Evolutionary conservation across 441 rosid species (phyloP).

Genomic region (Biscutella laevigata): DNA sequence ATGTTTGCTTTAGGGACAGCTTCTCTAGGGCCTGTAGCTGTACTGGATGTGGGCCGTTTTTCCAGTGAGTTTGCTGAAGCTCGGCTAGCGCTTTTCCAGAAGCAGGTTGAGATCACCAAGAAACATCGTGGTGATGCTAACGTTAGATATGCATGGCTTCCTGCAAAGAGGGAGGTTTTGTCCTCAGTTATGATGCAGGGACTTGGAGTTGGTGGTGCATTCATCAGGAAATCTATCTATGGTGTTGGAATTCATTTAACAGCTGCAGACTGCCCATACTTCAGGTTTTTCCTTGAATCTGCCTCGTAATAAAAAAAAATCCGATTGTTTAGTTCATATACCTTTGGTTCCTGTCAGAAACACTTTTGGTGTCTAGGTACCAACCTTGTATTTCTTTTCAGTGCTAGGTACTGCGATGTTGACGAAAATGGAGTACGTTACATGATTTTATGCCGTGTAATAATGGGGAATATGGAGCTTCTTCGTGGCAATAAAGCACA

Average conservation of each 20-base stretch:
- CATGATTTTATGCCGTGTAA: slow-evolving; percentile 77
- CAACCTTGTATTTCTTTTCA: too few species aligned
- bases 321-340: too few species aligned
- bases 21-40: slow-evolving; percentile 31
- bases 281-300: too few species aligned
- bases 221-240: slow-evolving; percentile 37
- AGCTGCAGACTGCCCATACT: slow-evolving; percentile 38
- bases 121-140: slow-evolving; percentile 68
- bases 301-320: too few species aligned
- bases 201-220: slow-evolving; percentile 54
- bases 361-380: too few species aligned
- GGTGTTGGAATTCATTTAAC: slow-evolving; percentile 81
- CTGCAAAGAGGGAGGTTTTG: slow-evolving; percentile 43
- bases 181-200: slow-evolving; percentile 43
- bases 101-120: slow-evolving; percentile 58
- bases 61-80: slow-evolving; percentile 31
- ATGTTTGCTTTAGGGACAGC: slow-evolving; percentile 48
- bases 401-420: slow-evolving; percentile 70
- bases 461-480: slow-evolving; percentile 86
- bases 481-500: slow-evolving; percentile 45
- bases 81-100: slow-evolving; percentile 61
- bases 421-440: slow-evolving; percentile 74
- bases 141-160: slow-evolving; percentile 80
- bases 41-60: slow-evolving; percentile 36
- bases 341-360: too few species aligned